A percentile compares a stretch with the other conserved stretches of the same genome.
Conservation (phyloP, 306 rosid species). For the Vigna trinervia region DNA sequence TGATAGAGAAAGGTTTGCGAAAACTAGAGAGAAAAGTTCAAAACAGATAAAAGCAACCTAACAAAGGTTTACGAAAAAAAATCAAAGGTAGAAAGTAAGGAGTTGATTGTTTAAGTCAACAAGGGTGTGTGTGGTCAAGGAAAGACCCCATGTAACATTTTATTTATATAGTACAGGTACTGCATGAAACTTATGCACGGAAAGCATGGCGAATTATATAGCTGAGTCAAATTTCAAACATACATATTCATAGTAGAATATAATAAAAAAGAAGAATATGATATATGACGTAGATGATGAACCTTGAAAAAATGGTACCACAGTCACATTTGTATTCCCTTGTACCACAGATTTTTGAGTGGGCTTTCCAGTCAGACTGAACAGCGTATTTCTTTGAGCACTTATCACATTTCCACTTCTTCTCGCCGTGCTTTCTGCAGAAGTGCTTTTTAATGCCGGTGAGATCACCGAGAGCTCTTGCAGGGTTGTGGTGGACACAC, state of each 20-base stretch:
- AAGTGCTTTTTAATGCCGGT: conserved; percentile 93
- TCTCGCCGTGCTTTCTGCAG: conserved; percentile 86
- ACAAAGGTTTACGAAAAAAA: background rate
- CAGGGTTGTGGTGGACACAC: conserved; percentile 83
- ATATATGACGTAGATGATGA: conserved; percentile 13
- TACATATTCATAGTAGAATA: too few relatives aligned
- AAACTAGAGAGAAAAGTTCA: background rate
- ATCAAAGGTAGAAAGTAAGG: background rate
- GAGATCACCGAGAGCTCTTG: conserved; percentile 85
- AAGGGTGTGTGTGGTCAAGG: conserved; percentile 41
- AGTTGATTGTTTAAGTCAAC: conserved; percentile 13
- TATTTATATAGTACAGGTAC: conserved; percentile 11
- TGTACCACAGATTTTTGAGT: conserved; percentile 81
- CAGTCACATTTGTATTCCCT: conserved; percentile 92
- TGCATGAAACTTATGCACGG: conserved; percentile 32
- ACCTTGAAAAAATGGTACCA: conserved; percentile 96
- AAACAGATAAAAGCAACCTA: conserved; percentile 1
- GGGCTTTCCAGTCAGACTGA: conserved; percentile 95
- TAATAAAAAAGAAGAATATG: too few relatives aligned
- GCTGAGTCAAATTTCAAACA: conserved; percentile 6
- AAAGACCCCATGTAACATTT: conserved; percentile 7
- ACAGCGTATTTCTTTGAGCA: conserved; percentile 93
- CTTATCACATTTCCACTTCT: conserved; percentile 91
- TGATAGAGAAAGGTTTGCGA: background rate
- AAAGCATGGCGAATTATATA: background rate